Conservation (phyloP, 495 filamentous ascomycete species). For the Penicillium robsamsonii region DNA sequence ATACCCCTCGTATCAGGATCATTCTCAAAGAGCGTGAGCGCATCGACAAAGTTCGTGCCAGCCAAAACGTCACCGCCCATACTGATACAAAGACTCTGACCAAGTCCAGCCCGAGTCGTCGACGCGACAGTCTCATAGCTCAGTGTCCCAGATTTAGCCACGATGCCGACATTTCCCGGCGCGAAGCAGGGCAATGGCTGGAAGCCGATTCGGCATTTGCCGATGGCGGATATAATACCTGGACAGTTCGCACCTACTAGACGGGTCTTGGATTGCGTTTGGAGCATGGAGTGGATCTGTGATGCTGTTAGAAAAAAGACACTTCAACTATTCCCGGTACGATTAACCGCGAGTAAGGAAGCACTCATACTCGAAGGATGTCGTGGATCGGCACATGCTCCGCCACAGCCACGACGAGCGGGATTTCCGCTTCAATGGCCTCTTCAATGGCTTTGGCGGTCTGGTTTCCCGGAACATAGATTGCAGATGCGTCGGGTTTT, state of each 20-base stretch:
- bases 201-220: conserved; percentile 81
- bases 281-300: conserved; percentile 74
- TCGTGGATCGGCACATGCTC: conserved; percentile 91
- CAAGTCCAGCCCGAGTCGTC: conserved; percentile 75
- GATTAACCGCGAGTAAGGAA: not conserved
- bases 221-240: conserved; percentile 81
- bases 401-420: conserved; percentile 83
- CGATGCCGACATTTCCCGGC: conserved; percentile 74
- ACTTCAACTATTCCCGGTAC: not conserved
- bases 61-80: conserved; percentile 85
- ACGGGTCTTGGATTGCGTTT: conserved; percentile 75
- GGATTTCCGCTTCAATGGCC: conserved; percentile 84
- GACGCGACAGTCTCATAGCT: conserved; percentile 88
- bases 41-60: conserved; percentile 80
- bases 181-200: conserved; percentile 76
- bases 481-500: conserved; percentile 80
- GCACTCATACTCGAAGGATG: conserved; percentile 63
- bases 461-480: conserved; percentile 80
- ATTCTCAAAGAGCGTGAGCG: conserved; percentile 66
- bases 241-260: conserved; percentile 85
- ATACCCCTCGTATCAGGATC: conserved; percentile 80
- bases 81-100: conserved; percentile 82
- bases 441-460: conserved; percentile 80
- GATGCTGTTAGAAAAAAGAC: not conserved
- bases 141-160: conserved; percentile 85